Base-by-base conservation (phyloP, 1,284 basidiomycete species). In the Ganoderma resinaceum region DNA sequence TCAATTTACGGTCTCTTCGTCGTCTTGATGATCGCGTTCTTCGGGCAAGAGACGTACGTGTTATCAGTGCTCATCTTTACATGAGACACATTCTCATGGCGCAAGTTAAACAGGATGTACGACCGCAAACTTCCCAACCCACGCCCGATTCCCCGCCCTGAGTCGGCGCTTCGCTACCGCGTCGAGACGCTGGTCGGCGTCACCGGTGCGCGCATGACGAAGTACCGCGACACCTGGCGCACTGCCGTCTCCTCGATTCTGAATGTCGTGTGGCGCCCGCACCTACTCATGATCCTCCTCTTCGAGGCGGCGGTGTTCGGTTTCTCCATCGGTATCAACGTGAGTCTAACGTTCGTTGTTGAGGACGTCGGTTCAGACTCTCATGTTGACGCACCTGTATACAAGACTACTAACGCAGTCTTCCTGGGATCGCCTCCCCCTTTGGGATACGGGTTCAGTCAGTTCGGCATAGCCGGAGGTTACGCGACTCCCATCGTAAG, bases 301-400 rank as follows among this genome's bases (percentile, higher is more conserved):
- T 92, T 90, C 66, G 88, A 90, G 80, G 87, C 84, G 11, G 77
- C 86, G 68, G 72, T 91, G 4, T 92, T 93, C 75, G 91, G 91
- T 2, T 93, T 93, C 76, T 76, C 82, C 43, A 90, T 93, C 65
- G 92, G 92, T 46, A 87, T 94, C 66, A 93, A 93, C 70, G 91
- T 92, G 69, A 69, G 85, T 72, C 9, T 9, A 16, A 11, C 14
- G 2, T 12, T 61, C 12, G 66, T 3, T 5, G 14, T n/a, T 37
- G 18, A 40, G 12, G 57, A 58, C 11, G 7, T n/a, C 11, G n/a
- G 57, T 16, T 14, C 1, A 58, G 26, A 23, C 6, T 26, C 46
- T 26, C 18, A 5, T 20, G 0, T 23, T 49, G 23, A 49, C 8
- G 16, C 3, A 23, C 2, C 46, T 49, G 11, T 23, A 5, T 26